phyloP scores from a whole-genome alignment of 441 rosid genomes.

The Iberis amara region DNA sequence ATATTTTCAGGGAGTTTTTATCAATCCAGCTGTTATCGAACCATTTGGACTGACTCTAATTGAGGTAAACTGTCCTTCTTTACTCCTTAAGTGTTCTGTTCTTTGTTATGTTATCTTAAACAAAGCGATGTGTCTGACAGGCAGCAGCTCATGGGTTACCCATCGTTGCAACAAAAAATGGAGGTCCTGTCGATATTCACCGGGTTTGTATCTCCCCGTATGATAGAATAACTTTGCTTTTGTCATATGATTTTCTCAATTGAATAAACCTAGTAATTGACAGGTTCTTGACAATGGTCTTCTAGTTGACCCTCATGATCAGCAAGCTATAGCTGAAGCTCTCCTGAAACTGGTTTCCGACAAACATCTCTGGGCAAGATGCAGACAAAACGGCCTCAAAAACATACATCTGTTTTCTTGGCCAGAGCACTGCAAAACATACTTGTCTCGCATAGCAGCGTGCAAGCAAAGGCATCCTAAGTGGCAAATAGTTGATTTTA shows the following conservation, averaged over 20 bases:
- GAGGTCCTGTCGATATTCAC: constrained; percentile 89
- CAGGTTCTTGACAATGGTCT: constrained; percentile 88
- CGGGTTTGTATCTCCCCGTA: constrained; percentile 35
- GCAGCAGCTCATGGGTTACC: constrained; percentile 90
- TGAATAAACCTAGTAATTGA: constrained; percentile 17
- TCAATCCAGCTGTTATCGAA: constrained; percentile 84
- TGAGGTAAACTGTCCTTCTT: constrained; percentile 43
- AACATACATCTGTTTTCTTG: constrained; percentile 80
- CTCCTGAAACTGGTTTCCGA: constrained; percentile 78
- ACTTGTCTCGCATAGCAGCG: constrained; percentile 58
- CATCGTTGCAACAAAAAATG: constrained; percentile 80
- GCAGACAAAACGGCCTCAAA: constrained; percentile 73
- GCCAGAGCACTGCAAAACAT: constrained; percentile 81
- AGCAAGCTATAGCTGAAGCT: constrained; percentile 72
- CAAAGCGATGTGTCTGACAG: constrained; percentile 37
- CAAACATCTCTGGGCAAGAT: constrained; percentile 76
- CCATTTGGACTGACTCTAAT: constrained; percentile 88
- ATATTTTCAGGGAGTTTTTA: constrained; percentile 65
- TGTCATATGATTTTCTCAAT: no score
- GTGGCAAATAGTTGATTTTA: constrained; percentile 55
- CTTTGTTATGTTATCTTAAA: background rate
- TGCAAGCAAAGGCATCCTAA: constrained; percentile 78
- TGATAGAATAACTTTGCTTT: constrained; percentile 4
- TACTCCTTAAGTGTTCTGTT: constrained; percentile 10
- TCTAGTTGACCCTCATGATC: constrained; percentile 85